Conservation (phyloP, 805 yeast species). For the Lipomyces chichibuensis region DNA sequence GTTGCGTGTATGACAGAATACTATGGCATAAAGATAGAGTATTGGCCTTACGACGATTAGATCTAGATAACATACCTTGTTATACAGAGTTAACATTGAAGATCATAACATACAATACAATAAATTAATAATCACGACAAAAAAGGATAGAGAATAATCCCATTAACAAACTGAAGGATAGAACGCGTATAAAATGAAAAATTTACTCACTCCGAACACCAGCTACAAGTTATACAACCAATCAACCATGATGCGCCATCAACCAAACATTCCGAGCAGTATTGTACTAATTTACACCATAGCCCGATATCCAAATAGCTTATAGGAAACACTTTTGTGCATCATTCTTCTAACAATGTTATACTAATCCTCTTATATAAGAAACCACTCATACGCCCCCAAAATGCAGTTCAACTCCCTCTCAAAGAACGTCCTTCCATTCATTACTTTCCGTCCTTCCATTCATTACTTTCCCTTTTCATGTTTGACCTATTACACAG, state of each 20-base stretch:
- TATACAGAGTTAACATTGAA: background rate
- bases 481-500: slow-evolving; percentile 23
- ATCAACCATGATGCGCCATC: background rate
- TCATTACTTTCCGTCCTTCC: slow-evolving; percentile 21
- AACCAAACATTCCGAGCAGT: background rate
- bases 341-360: background rate
- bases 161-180: background rate
- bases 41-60: background rate
- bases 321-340: background rate
- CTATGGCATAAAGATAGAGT: no score
- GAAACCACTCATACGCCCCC: slow-evolving; percentile 16
- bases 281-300: background rate
- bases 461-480: slow-evolving; percentile 30
- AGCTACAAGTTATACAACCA: background rate
- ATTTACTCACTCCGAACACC: background rate
- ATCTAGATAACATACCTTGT: background rate
- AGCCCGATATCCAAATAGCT: slow-evolving; percentile 1
- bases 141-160: background rate
- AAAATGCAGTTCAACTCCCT: slow-evolving; percentile 2
- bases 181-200: background rate
- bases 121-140: background rate
- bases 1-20: no score
- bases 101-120: background rate
- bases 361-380: background rate
- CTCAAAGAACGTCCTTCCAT: slow-evolving; percentile 3